phyloP scores from a whole-genome alignment of 257 asterid species.

The Solanum stenotomum region DNA sequence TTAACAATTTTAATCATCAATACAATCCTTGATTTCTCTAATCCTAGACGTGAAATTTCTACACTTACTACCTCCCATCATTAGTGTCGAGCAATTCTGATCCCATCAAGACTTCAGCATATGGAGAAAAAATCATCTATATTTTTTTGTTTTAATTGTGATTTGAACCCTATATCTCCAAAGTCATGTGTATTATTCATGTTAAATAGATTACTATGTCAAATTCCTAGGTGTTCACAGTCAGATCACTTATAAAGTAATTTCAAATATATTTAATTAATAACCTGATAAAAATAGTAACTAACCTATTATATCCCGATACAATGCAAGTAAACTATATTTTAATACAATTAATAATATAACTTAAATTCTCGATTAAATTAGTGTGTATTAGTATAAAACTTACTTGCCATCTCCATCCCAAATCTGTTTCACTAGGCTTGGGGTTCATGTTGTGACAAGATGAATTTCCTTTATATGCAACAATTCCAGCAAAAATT shows the following conservation, averaged over 20 bases:
- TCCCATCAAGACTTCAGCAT: background rate
- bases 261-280: background rate
- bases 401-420: conserved; percentile 76
- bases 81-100: background rate
- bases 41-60: too few relatives aligned
- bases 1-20: too few relatives aligned
- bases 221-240: background rate
- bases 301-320: background rate
- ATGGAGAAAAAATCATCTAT: background rate
- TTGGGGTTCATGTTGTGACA: conserved; percentile 19
- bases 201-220: background rate
- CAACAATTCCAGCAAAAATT: conserved; percentile 36
- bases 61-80: background rate
- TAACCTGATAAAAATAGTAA: background rate
- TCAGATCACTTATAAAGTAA: background rate
- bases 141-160: background rate
- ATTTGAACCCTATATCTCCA: background rate
- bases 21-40: too few relatives aligned
- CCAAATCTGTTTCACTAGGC: conserved; percentile 22
- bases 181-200: background rate
- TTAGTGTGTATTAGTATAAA: background rate
- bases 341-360: background rate
- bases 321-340: background rate
- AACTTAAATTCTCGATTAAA: background rate
- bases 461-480: conserved; percentile 8